These are phyloP conservation scores for Dictyostelium capitatum DNA, from an alignment of 78 protist species.

Conservation along the genomic window DNA sequence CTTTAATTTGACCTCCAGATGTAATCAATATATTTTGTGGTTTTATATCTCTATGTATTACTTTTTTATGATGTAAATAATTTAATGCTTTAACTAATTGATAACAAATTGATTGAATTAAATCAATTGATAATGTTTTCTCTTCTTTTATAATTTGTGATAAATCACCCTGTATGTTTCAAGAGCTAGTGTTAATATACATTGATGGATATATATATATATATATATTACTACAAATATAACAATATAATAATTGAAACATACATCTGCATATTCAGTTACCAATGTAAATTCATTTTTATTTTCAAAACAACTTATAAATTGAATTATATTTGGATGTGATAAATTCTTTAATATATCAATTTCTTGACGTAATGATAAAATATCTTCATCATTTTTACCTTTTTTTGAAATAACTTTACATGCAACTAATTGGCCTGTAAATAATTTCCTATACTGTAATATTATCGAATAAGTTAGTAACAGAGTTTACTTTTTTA, in stretches of 20 bases:
- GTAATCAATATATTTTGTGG: slow-evolving; percentile 95
- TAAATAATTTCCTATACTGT: slow-evolving; percentile 77
- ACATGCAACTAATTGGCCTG: slow-evolving; percentile 90
- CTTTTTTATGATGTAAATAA: slow-evolving; percentile 91
- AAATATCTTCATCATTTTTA: slow-evolving; percentile 87
- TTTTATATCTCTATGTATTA: slow-evolving; percentile 96
- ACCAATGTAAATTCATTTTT: slow-evolving; percentile 83
- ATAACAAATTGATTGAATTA: slow-evolving; percentile 83
- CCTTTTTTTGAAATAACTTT: slow-evolving; percentile 90
- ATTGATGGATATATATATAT: neutral
- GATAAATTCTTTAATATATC: slow-evolving; percentile 82
- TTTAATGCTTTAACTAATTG: slow-evolving; percentile 91
- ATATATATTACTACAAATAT: no score
- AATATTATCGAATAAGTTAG: neutral
- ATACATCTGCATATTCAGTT: slow-evolving; percentile 89
- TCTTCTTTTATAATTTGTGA: slow-evolving; percentile 14
- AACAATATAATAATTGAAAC: neutral
- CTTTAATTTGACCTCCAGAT: slow-evolving; percentile 82
- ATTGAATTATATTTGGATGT: slow-evolving; percentile 91
- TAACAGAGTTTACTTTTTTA: no score
- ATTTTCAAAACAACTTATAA: slow-evolving; percentile 92
- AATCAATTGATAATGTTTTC: slow-evolving; percentile 17
- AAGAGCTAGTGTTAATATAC: no score
- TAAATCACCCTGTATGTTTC: neutral
- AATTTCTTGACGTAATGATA: slow-evolving; percentile 86